Conservation (phyloP, 495 filamentous ascomycete genomes). For the Cetradonia linearis region DNA sequence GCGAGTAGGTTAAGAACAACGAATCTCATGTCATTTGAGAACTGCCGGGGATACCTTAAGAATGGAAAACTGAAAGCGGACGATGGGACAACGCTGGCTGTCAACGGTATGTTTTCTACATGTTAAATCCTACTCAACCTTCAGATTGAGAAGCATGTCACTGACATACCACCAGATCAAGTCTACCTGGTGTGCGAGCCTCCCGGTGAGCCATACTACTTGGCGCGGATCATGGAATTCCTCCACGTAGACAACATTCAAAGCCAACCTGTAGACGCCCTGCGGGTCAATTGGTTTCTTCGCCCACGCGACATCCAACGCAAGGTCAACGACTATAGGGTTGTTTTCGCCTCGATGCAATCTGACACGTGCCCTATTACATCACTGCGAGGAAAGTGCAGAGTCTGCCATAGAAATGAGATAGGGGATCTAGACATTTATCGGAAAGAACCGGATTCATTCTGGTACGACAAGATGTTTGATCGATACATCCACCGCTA, state of each 20-base stretch:
- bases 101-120: constrained; percentile 64
- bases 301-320: constrained; percentile 90
- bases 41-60: constrained; percentile 53
- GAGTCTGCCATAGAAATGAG: constrained; percentile 76
- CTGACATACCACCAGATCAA: constrained; percentile 58
- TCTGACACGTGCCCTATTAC: constrained; percentile 91
- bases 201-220: constrained; percentile 94
- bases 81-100: constrained; percentile 70
- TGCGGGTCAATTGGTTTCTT: constrained; percentile 98
- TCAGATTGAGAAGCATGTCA: constrained; percentile 10
- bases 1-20: constrained; percentile 36
- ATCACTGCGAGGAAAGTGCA: constrained; percentile 84
- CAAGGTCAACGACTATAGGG: constrained; percentile 76
- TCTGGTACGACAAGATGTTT: constrained; percentile 97
- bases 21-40: constrained; percentile 84
- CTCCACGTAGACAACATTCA: constrained; percentile 67
- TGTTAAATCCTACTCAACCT: neutral
- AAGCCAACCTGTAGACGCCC: constrained; percentile 63
- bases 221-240: constrained; percentile 95
- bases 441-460: constrained; percentile 70
- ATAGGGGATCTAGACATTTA: constrained; percentile 75
- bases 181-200: constrained; percentile 97
- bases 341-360: constrained; percentile 95
- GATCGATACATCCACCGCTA: constrained; percentile 96
- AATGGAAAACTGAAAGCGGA: constrained; percentile 78